A percentile compares a stretch with the other conserved stretches of the same genome.
Evolutionary conservation across 306 rosid species (phyloP).

Genomic region (Rosa persica): DNA sequence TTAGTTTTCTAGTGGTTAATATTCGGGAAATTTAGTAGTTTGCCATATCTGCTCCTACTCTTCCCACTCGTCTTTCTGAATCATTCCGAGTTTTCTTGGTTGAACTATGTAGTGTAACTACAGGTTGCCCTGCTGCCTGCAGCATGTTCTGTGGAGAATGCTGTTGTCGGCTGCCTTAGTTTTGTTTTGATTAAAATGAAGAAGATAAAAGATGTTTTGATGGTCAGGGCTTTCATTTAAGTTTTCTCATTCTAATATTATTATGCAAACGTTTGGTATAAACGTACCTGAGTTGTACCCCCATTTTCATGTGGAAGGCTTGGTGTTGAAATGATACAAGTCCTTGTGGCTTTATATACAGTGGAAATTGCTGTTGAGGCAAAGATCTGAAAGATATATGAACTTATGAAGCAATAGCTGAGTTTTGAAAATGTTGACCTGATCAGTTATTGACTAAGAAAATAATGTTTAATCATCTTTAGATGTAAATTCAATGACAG

Average conservation of each 20-base stretch:
- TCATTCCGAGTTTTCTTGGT: not conserved
- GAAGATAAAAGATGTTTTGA: not conserved
- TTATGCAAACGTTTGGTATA: not conserved
- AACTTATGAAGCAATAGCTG: too few relatives aligned
- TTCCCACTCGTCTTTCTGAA: not conserved
- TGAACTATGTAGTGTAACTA: not conserved
- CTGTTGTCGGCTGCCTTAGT: not conserved
- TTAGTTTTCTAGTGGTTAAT: conserved; percentile 11
- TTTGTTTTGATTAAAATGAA: not conserved
- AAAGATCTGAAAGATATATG: not conserved
- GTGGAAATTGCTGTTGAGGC: not conserved
- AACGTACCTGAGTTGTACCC: not conserved
- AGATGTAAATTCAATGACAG: too few relatives aligned
- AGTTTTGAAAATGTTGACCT: too few relatives aligned
- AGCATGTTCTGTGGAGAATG: not conserved
- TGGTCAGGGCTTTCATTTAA: not conserved
- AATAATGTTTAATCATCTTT: too few relatives aligned
- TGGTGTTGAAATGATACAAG: not conserved
- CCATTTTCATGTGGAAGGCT: not conserved
- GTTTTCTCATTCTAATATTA: not conserved
- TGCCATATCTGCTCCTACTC: not conserved
- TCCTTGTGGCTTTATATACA: not conserved
- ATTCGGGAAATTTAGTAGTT: conserved; percentile 10
- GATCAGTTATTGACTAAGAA: too few relatives aligned
- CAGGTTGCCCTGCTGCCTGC: not conserved